Percentiles rank a stretch among this genome's conserved stretches.
Conservation (phyloP, 176 grass and related monocot genomes). For the Saccharum spontaneum region DNA sequence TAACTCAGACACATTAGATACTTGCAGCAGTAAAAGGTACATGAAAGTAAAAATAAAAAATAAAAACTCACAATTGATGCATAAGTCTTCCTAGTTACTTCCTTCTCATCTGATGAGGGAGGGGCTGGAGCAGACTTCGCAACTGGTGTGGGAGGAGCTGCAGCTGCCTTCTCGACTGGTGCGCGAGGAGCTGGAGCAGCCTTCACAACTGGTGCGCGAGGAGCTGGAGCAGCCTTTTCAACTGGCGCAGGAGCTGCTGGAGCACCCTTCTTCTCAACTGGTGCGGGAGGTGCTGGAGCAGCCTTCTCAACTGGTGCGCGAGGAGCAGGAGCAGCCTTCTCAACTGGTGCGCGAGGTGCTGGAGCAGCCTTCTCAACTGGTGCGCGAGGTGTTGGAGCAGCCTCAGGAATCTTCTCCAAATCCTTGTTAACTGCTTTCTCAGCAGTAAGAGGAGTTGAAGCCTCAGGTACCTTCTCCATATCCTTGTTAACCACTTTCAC, state of each 20-base stretch:
- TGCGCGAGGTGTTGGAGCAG: slow-evolving; percentile 19
- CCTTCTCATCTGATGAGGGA: slow-evolving; percentile 27
- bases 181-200: not conserved
- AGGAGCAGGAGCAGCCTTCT: not conserved
- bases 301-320: not conserved
- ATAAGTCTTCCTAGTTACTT: slow-evolving; percentile 72
- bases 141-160: not conserved
- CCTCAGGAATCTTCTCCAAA: slow-evolving; percentile 11
- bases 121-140: not conserved
- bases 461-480: slow-evolving; percentile 17
- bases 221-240: not conserved
- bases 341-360: not conserved
- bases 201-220: too few relatives aligned
- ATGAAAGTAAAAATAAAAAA: not conserved
- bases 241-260: not conserved
- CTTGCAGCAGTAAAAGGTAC: not conserved
- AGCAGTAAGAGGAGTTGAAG: not conserved
- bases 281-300: not conserved
- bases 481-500: not conserved
- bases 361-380: slow-evolving; percentile 33
- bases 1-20: not conserved
- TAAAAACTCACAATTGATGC: slow-evolving; percentile 41
- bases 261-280: not conserved
- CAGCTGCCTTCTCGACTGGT: not conserved
- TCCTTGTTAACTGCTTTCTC: not conserved